Percentiles rank a stretch among this genome's conserved stretches.
Conservation (phyloP, 768 basidiomycete genomes). For the Hygrophoropsis aurantiaca region DNA sequence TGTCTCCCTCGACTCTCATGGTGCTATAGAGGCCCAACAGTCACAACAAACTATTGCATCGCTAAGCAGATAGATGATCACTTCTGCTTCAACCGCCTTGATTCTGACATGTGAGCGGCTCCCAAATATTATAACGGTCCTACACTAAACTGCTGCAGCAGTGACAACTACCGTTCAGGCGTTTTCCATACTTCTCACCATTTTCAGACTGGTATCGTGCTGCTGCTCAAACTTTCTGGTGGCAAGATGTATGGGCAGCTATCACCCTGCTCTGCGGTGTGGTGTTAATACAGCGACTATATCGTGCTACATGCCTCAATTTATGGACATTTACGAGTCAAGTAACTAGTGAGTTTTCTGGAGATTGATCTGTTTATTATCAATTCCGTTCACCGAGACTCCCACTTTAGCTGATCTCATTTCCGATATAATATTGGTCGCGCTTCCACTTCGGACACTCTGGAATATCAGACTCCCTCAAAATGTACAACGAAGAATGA, state of each 20-base stretch:
- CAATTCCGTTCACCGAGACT: too few relatives aligned
- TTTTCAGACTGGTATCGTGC: conserved; percentile 17
- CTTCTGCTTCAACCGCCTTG: too few relatives aligned
- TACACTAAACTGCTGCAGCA: too few relatives aligned
- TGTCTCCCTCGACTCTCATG: too few relatives aligned
- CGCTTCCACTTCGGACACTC: conserved; percentile 3
- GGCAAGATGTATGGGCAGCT: conserved; percentile 18
- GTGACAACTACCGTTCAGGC: conserved; percentile 16
- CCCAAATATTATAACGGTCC: too few relatives aligned
- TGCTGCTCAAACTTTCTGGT: conserved; percentile 14
- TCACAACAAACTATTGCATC: too few relatives aligned
- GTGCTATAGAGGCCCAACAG: too few relatives aligned
- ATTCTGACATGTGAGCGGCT: too few relatives aligned
- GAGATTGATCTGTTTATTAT: too few relatives aligned
- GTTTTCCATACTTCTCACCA: conserved; percentile 14
- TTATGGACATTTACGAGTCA: too few relatives aligned
- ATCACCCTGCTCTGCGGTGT: conserved; percentile 7
- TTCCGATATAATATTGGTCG: conserved; percentile 1
- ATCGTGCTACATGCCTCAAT: conserved; percentile 17
- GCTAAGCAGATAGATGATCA: too few relatives aligned
- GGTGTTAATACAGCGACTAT: conserved; percentile 22
- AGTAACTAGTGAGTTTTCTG: too few relatives aligned
- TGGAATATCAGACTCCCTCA: conserved; percentile 5
- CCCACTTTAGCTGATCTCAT: neutral
- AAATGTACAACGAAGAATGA: conserved; percentile 5